phyloP scores from a whole-genome alignment of 208 protist genomes.

The Kentomonas sorsogonicus region DNA sequence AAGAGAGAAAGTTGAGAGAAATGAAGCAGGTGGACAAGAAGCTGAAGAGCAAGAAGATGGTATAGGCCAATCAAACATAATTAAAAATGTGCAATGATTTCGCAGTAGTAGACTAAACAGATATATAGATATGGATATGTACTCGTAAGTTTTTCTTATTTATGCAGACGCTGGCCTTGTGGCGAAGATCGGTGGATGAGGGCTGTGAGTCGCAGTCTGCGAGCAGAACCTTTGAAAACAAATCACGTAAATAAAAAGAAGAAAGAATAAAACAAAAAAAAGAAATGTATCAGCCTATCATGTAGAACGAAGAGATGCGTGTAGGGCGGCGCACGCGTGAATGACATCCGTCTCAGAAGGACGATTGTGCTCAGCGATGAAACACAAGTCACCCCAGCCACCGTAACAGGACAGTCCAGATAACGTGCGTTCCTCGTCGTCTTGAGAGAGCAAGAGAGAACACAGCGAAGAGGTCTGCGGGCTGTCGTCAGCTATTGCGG shows the following conservation, averaged over 20 bases:
- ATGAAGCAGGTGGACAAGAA: background rate
- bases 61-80: no score
- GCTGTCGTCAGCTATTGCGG: no score
- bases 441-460: no score
- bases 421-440: constrained; percentile 1
- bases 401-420: constrained; percentile 44
- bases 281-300: background rate
- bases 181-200: no score
- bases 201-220: background rate
- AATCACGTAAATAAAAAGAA: constrained; percentile 15
- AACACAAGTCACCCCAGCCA: constrained; percentile 45
- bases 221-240: background rate
- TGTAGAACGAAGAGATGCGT: background rate
- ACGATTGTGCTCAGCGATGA: constrained; percentile 41
- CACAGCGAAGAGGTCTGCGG: no score
- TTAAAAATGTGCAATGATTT: no score
- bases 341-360: constrained; percentile 26
- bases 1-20: constrained; percentile 3
- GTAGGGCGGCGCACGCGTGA: background rate
- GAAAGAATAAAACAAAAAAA: constrained; percentile 7
- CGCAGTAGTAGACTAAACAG: no score
- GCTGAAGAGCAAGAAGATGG: no score
- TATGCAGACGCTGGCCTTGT: no score
- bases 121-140: no score
- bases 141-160: no score